A percentile compares a stretch with the other conserved stretches of the same genome.
phyloP scores from a whole-genome alignment of 78 protist genomes.

The slime mould (Dictyostelium discoideum) region DNA sequence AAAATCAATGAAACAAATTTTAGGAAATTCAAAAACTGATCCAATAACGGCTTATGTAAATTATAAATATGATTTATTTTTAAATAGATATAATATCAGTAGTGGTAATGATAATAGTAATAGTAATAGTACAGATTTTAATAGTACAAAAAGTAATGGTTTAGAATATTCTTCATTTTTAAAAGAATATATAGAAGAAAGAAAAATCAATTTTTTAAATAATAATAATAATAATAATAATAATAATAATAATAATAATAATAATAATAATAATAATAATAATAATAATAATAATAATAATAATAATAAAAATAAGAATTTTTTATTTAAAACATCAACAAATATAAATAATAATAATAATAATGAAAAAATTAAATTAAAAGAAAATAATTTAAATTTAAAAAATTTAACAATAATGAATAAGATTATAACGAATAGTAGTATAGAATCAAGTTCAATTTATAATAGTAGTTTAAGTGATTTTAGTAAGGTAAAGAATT shows the following conservation, averaged over 20 bases:
- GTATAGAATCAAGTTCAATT: not conserved
- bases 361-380: not conserved
- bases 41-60: not conserved
- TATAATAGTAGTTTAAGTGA: not conserved
- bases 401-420: not conserved
- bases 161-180: not conserved
- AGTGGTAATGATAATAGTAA: not conserved
- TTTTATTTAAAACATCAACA: not conserved
- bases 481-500: not conserved
- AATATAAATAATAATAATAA: not conserved
- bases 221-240: not conserved
- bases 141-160: not conserved
- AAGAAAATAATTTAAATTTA: not conserved
- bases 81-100: not conserved
- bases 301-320: not conserved
- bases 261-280: not conserved
- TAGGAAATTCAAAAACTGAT: not conserved
- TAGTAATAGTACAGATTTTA: not conserved
- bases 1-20: not conserved
- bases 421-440: not conserved
- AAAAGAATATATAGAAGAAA: not conserved
- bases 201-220: not conserved
- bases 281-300: not conserved
- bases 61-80: not conserved
- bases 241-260: not conserved